Percentiles rank a stretch among this genome's conserved stretches.
Evolutionary conservation across 805 yeast genomes (phyloP).

Genomic region (Candida krabiensis): DNA sequence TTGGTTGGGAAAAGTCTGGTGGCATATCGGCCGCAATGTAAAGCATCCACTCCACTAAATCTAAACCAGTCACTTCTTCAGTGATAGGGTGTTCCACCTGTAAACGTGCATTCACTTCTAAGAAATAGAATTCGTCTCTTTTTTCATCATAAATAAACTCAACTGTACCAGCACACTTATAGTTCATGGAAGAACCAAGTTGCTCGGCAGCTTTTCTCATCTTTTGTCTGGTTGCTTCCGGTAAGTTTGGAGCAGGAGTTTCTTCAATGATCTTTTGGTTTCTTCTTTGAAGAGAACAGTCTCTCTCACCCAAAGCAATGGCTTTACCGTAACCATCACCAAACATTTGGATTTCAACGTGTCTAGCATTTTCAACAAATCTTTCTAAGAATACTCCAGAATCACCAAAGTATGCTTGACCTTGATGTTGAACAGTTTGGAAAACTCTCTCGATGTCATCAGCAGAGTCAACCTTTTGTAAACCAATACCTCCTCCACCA

Average conservation of each 20-base stretch:
- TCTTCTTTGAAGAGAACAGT: slow-evolving; percentile 95
- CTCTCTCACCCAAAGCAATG: slow-evolving; percentile 94
- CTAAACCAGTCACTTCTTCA: slow-evolving; percentile 91
- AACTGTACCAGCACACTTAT: slow-evolving; percentile 97
- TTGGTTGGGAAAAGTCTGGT: slow-evolving; percentile 66
- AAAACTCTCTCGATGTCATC: slow-evolving; percentile 82
- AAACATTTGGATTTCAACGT: slow-evolving; percentile 93
- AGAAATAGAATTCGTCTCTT: slow-evolving; percentile 87
- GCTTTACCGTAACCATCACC: slow-evolving; percentile 96
- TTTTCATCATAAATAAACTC: slow-evolving; percentile 89
- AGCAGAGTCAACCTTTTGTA: slow-evolving; percentile 86
- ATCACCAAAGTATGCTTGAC: slow-evolving; percentile 89
- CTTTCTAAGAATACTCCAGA: slow-evolving; percentile 94
- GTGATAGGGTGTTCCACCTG: slow-evolving; percentile 99
- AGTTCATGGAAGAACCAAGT: slow-evolving; percentile 77
- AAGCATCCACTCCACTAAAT: slow-evolving; percentile 96
- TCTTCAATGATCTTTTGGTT: slow-evolving; percentile 96
- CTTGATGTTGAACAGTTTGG: slow-evolving; percentile 91
- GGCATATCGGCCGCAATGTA: slow-evolving; percentile 86
- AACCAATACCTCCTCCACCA: slow-evolving; percentile 99
- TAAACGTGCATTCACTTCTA: slow-evolving; percentile 94
- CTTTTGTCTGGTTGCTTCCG: slow-evolving; percentile 68
- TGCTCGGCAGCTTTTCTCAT: slow-evolving; percentile 86
- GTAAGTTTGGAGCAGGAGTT: slow-evolving; percentile 95
- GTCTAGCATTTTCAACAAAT: slow-evolving; percentile 93